Base-by-base conservation (phyloP, 345 rosid species). In the Lepidium didymum region DNA sequence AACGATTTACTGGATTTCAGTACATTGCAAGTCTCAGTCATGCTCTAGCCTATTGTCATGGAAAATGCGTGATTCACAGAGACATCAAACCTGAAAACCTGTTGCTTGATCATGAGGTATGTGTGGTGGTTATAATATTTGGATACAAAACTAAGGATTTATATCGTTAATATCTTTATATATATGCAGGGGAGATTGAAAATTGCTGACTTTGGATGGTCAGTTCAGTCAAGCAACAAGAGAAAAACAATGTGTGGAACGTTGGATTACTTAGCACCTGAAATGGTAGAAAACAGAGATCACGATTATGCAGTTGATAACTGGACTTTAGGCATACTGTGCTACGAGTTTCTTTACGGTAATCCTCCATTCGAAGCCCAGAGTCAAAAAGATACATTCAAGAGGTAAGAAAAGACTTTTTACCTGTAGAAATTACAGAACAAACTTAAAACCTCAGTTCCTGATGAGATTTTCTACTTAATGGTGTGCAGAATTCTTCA, bases 201-300 rank as follows among this genome's bases (percentile, higher is more conserved):
- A 80, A 95, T 95, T 68, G 99, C 93, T 0, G 99, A 91, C 57
- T 95, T 95, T 68, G 96, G 99, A 25, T 89, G 97, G 99, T 89
- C 97, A 8, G 96, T 95, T n/a, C 99, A 95, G 77, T 91, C 99
- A 16, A 83, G 75, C 77, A 78, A 79, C 82, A 95, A 89, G 82
- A 87, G 99, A 50, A 86, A 69, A 76, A 95, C 97, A 10, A 86
- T 91, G 97, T 95, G 99, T 70, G 99, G 99, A 45, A 91, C 99
- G 5, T 71, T 95, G 69, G 99, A 95, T 66, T 91, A 95, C 58
- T 81, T 95, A 42, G 97, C 97, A 54, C 99, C 97, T 15, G 97
- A 95, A 79, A 87, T 91, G 96, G 97, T 95, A 16, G 97, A 91
- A 75, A 85, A 86, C 9, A 87, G 77, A 81, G 94, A 87, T 68